Evolutionary conservation across 305 asterid genomes (phyloP).

Genomic region (Fraxinus baroniana): DNA sequence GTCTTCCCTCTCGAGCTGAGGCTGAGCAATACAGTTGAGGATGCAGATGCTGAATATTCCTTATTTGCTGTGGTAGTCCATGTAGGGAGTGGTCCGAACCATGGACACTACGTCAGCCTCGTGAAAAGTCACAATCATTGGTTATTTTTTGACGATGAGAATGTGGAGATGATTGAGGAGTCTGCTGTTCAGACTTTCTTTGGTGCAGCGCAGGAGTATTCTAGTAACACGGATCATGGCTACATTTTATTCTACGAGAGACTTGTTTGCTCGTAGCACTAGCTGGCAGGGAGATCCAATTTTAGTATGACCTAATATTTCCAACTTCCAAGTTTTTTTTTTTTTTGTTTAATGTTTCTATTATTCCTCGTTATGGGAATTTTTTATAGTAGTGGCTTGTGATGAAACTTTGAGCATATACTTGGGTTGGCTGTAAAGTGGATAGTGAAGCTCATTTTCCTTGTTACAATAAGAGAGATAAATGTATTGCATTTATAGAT

Average conservation of each 20-base stretch:
- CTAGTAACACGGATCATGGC: slow-evolving; percentile 55
- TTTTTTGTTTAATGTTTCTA: not conserved
- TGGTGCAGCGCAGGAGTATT: slow-evolving; percentile 55
- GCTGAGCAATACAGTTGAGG: slow-evolving; percentile 57
- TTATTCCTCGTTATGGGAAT: slow-evolving; percentile 22
- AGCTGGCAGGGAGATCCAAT: slow-evolving; percentile 34
- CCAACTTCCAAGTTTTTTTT: slow-evolving; percentile 21
- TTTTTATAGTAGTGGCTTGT: slow-evolving; percentile 28
- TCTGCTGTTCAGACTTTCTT: slow-evolving; percentile 56
- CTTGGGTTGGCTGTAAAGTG: slow-evolving; percentile 46
- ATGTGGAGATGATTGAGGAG: slow-evolving; percentile 57
- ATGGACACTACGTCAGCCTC: slow-evolving; percentile 50
- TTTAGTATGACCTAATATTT: not conserved
- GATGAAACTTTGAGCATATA: slow-evolving; percentile 36
- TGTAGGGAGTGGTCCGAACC: slow-evolving; percentile 58
- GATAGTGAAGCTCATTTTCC: slow-evolving; percentile 35
- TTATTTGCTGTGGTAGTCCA: slow-evolving; percentile 53
- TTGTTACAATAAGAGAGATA: slow-evolving; percentile 35
- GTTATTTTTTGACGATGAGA: slow-evolving; percentile 53
- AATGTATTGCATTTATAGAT: slow-evolving; percentile 15
- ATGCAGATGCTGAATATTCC: slow-evolving; percentile 52
- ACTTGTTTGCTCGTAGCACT: slow-evolving; percentile 26
- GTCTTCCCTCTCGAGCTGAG: slow-evolving; percentile 57
- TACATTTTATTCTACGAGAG: slow-evolving; percentile 49
- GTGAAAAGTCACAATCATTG: slow-evolving; percentile 62